Evolutionary conservation across 2,329 filamentous ascomycete genomes (phyloP).

Genomic region (Teratosphaeria nubilosa): DNA sequence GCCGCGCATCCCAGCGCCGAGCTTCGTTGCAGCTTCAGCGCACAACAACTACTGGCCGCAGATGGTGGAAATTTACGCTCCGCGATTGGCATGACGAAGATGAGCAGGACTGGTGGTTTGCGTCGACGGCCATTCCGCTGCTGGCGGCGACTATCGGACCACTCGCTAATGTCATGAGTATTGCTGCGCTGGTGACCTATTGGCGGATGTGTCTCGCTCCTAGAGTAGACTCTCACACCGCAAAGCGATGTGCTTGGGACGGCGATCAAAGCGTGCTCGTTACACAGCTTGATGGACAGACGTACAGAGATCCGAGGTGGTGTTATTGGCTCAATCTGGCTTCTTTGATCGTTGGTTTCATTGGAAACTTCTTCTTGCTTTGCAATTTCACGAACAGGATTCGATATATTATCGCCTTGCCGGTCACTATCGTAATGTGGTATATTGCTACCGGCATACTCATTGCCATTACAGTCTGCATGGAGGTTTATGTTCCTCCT

Average conservation of each 20-base stretch:
- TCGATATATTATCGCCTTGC: conserved; percentile 71
- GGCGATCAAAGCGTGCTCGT: conserved; percentile 19
- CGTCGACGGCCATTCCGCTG: conserved; percentile 39
- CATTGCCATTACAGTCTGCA: conserved; percentile 55
- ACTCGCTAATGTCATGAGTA: conserved; percentile 77
- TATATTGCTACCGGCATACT: conserved; percentile 52
- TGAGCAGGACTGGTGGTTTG: conserved; percentile 28
- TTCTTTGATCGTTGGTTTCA: conserved; percentile 64
- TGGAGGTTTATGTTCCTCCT: conserved; percentile 50
- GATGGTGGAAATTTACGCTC: conserved; percentile 15
- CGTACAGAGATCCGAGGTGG: conserved; percentile 61
- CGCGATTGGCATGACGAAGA: conserved; percentile 25
- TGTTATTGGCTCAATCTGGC: conserved; percentile 64
- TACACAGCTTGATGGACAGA: conserved; percentile 45
- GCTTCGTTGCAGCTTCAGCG: conserved; percentile 8
- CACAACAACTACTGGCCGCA: conserved; percentile 1
- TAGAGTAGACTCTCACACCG: conserved; percentile 31
- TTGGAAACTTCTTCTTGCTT: conserved; percentile 71
- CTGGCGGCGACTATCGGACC: conserved; percentile 73
- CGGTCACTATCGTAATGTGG: conserved; percentile 76
- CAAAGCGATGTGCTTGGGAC: conserved; percentile 18
- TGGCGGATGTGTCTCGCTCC: conserved; percentile 56
- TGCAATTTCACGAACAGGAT: conserved; percentile 77
- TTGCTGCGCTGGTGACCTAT: conserved; percentile 70
- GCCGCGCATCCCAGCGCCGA: conserved; percentile 3